A percentile compares a stretch with the other conserved stretches of the same genome.
These are phyloP conservation scores for Penicillium manginii DNA, from an alignment of 495 filamentous ascomycete genomes.

Conservation along the genomic window DNA sequence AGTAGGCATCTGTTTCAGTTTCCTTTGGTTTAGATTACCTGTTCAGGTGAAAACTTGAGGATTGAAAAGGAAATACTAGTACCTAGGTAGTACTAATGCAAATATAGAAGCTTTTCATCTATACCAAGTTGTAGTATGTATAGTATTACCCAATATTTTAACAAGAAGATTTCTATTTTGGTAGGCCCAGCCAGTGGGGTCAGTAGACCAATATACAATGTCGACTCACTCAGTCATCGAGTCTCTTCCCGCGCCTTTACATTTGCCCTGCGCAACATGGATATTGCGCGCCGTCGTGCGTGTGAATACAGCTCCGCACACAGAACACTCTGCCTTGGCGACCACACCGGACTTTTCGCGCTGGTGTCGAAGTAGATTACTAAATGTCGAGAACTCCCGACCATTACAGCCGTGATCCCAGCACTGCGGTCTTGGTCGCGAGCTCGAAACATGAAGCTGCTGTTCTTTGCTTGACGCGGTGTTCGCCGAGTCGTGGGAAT, in stretches of 20 bases:
- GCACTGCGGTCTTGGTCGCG: slow-evolving; percentile 85
- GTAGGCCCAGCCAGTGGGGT: slow-evolving; percentile 1
- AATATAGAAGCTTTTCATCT: background rate
- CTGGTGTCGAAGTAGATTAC: slow-evolving; percentile 89
- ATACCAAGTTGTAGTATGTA: background rate
- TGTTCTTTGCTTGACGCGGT: slow-evolving; percentile 43
- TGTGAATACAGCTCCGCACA: slow-evolving; percentile 90
- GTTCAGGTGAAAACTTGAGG: too few relatives aligned
- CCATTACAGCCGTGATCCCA: slow-evolving; percentile 97
- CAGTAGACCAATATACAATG: background rate
- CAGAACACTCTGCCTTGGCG: slow-evolving; percentile 80
- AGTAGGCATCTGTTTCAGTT: too few relatives aligned
- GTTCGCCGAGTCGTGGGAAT: slow-evolving; percentile 35
- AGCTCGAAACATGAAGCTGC: slow-evolving; percentile 70
- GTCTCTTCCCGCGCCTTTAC: slow-evolving; percentile 58
- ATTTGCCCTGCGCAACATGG: slow-evolving; percentile 87
- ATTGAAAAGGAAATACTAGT: background rate
- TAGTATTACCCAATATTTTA: slow-evolving; percentile 3
- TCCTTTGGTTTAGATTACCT: background rate
- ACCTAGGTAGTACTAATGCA: background rate
- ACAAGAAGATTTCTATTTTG: background rate
- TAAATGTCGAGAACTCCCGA: slow-evolving; percentile 92
- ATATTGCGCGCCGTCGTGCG: slow-evolving; percentile 89
- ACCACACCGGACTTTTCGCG: slow-evolving; percentile 92
- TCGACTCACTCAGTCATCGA: slow-evolving; percentile 29